Conservation (phyloP, 495 filamentous ascomycete genomes). For the Hyaloscypha variabilis region DNA sequence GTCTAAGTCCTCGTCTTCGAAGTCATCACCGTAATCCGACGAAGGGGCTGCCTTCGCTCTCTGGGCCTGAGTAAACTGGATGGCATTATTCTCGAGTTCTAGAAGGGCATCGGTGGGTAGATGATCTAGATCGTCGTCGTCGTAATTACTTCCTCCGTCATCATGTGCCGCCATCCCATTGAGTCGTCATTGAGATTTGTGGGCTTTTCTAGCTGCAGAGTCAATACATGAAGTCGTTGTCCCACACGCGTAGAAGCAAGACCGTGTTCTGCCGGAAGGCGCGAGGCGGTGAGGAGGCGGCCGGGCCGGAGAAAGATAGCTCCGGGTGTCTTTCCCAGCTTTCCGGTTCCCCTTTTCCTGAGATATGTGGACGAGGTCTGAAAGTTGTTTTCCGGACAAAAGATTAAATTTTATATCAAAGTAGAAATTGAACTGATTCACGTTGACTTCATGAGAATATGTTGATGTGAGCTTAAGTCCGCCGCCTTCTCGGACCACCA, state of each 20-base stretch:
- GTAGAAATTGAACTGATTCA: neutral
- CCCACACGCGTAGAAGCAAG: no score
- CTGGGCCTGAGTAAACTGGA: conserved; percentile 49
- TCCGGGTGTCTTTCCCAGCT: neutral
- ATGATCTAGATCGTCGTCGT: conserved; percentile 63
- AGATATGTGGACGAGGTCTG: no score
- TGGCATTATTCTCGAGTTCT: conserved; percentile 58
- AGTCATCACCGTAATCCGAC: conserved; percentile 54
- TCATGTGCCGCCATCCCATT: conserved; percentile 60
- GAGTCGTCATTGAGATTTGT: conserved; percentile 43
- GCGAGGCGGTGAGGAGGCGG: no score
- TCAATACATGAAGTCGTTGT: neutral
- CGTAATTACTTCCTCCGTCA: conserved; percentile 57
- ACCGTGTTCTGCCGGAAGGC: no score
- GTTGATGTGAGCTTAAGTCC: neutral
- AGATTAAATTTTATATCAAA: no score
- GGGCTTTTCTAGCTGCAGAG: neutral
- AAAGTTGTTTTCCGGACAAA: no score
- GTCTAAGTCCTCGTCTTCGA: conserved; percentile 59
- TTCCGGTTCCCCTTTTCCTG: neutral
- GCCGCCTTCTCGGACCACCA: neutral
- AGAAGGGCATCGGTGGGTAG: conserved; percentile 53
- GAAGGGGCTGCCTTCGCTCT: conserved; percentile 31
- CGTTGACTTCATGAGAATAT: neutral
- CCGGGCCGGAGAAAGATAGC: neutral